phyloP scores from a whole-genome alignment of 805 yeast species.

The Brettanomyces bruxellensis region DNA sequence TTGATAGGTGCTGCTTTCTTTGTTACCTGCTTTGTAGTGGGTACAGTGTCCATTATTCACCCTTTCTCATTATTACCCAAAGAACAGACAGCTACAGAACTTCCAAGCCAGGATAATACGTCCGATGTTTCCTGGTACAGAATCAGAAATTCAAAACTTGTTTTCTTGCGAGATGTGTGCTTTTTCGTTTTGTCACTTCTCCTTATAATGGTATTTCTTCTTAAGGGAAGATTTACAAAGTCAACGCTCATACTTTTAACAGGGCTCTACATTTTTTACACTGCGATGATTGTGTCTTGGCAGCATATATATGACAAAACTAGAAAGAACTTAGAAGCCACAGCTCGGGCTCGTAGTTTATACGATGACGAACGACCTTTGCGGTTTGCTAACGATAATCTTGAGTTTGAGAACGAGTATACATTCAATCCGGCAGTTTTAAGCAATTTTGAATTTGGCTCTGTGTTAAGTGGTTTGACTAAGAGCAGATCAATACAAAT shows the following conservation, averaged over 20 bases:
- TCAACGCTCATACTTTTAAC: conserved; percentile 51
- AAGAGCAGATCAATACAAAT: conserved; percentile 11
- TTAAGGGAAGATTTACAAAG: conserved; percentile 43
- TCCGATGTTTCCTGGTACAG: conserved; percentile 5
- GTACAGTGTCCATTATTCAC: conserved; percentile 59
- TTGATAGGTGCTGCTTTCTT: conserved; percentile 86
- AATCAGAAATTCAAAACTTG: conserved; percentile 26
- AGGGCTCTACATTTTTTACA: conserved; percentile 50
- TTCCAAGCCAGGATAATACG: conserved; percentile 4
- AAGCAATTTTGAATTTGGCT: conserved; percentile 20
- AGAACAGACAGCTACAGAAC: neutral
- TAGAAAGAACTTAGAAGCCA: conserved; percentile 10
- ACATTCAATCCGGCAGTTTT: conserved; percentile 21
- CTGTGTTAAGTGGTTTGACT: conserved; percentile 17
- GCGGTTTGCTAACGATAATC: conserved; percentile 11
- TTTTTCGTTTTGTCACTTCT: conserved; percentile 48
- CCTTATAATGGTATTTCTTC: conserved; percentile 38
- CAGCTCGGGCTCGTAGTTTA: conserved; percentile 18
- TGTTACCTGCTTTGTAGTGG: conserved; percentile 70
- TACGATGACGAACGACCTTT: conserved; percentile 19
- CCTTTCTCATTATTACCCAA: conserved; percentile 46
- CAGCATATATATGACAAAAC: conserved; percentile 25
- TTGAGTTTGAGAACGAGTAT: conserved; percentile 22
- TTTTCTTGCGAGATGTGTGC: conserved; percentile 53
- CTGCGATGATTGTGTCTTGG: conserved; percentile 37